phyloP scores from a whole-genome alignment of 2,329 filamentous ascomycete genomes.

The Daldinia eschscholtzii region DNA sequence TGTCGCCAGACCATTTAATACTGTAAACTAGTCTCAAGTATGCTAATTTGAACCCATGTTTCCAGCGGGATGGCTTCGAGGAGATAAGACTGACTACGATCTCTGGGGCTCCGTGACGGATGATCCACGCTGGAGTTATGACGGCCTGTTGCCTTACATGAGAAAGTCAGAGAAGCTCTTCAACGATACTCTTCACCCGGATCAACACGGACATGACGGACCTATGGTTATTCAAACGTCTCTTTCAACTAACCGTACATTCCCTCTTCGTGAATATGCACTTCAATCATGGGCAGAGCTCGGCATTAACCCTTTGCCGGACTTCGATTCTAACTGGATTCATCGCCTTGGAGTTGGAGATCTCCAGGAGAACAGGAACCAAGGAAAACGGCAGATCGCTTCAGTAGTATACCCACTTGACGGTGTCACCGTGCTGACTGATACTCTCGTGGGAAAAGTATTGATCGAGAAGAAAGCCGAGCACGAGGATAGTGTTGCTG shows the following conservation, averaged over 20 bases:
- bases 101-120: conserved; percentile 54
- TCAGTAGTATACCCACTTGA: conserved; percentile 28
- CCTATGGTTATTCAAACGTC: conserved; percentile 48
- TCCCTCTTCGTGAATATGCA: conserved; percentile 51
- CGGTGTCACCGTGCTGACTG: conserved; percentile 30
- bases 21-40: no score
- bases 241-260: conserved; percentile 50
- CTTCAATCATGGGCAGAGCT: conserved; percentile 51
- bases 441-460: conserved; percentile 21
- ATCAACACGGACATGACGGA: conserved; percentile 49
- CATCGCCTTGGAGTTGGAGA: conserved; percentile 46
- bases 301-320: conserved; percentile 46
- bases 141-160: conserved; percentile 58
- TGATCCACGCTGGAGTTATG: conserved; percentile 58
- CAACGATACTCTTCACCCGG: conserved; percentile 17
- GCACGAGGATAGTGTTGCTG: no score
- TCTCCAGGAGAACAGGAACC: conserved; percentile 41
- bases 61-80: conserved; percentile 55
- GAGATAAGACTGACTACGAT: conserved; percentile 58
- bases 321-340: conserved; percentile 40
- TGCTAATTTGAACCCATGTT: not conserved
- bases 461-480: conserved; percentile 24
- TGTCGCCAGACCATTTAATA: conserved; percentile 1
- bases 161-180: conserved; percentile 51
- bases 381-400: conserved; percentile 43